Evolutionary conservation across 1,284 basidiomycete genomes (phyloP), one percentile per base, ranked within the genome.

Genomic region (Erythrobasidium hasegawianum): DNA sequence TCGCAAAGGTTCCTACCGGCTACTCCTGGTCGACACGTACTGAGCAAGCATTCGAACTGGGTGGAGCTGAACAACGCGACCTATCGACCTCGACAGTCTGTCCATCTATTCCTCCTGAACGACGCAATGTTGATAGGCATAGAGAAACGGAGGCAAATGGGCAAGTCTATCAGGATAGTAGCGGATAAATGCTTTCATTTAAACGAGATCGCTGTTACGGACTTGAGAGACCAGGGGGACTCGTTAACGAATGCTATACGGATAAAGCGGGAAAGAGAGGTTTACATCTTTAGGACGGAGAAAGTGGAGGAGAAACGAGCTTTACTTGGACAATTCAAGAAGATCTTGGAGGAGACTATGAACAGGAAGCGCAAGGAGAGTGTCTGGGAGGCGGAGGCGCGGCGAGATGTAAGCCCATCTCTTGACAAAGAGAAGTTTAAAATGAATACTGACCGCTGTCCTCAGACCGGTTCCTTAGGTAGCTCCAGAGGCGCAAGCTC

Each of bases 171-270:
- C 0, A 77, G 80, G 54, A 81, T 97, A 43, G 89, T 96, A 0
- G 96, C 95, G 0, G 95, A 97, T 73, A 81, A 85, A 66, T 97
- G 91, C 75, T 98, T 94, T 87, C 84, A 87, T 10, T 79, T 97
- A 69, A 87, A 86, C 71, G 95, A 98, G 76, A 90, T 97, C 81
- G 81, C 94, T 27, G 90, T 97, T 0, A 83, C 95, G 27, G 95
- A 97, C 77, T 87, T 96, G 39, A 97, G 97, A 77, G 96, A 98
- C 78, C 88, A 90, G 5, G 83, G 90, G 1, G 86, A 90, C 91
- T 71, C 71, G 87, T 79, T 97, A 80, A 90, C 87, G 16, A 96
- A 97, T 74, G 94, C 96, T 0, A 88, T 98, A 83, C 97, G 97
- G 81, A 87, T 98, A 72, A 85, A 89, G 71, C 85, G 94, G 60